A percentile compares a stretch with the other conserved stretches of the same genome.
Evolutionary conservation across 345 rosid genomes (phyloP).

Genomic region (Gossypium thurberi): DNA sequence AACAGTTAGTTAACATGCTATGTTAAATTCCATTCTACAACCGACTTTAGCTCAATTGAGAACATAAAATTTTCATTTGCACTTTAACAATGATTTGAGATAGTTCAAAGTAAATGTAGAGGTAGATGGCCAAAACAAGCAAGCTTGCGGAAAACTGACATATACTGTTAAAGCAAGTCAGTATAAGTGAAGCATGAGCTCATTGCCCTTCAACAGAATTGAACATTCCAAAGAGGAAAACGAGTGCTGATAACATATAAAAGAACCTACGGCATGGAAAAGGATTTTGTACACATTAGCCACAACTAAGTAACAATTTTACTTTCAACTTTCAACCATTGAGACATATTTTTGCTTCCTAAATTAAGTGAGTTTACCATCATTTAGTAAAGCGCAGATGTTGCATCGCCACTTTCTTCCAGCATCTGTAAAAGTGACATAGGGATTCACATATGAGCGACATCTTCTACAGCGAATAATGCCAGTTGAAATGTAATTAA

Average conservation of each 20-base stretch:
- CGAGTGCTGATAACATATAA: neutral
- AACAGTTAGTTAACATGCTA: neutral
- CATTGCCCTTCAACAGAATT: neutral
- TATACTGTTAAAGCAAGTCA: neutral
- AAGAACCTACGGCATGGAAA: neutral
- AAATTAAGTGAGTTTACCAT: slow-evolving; percentile 46
- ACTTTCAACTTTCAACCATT: slow-evolving; percentile 5
- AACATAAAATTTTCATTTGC: neutral
- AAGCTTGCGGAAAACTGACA: neutral
- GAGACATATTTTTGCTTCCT: neutral
- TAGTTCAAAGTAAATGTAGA: neutral
- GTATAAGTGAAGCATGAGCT: neutral
- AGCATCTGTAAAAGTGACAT: slow-evolving; percentile 80
- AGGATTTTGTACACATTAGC: neutral
- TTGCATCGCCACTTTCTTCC: slow-evolving; percentile 99
- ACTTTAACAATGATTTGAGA: neutral
- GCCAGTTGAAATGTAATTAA: slow-evolving; percentile 79
- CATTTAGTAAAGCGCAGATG: slow-evolving; percentile 83
- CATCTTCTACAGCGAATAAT: slow-evolving; percentile 97
- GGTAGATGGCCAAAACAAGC: neutral
- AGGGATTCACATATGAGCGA: slow-evolving; percentile 95
- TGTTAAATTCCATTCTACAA: neutral
- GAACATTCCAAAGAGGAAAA: neutral
- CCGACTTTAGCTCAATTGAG: neutral
- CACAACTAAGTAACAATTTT: neutral